Evolutionary conservation across 352 stramenopile genomes (phyloP).

Genomic region (Thalassiosira exigua): DNA sequence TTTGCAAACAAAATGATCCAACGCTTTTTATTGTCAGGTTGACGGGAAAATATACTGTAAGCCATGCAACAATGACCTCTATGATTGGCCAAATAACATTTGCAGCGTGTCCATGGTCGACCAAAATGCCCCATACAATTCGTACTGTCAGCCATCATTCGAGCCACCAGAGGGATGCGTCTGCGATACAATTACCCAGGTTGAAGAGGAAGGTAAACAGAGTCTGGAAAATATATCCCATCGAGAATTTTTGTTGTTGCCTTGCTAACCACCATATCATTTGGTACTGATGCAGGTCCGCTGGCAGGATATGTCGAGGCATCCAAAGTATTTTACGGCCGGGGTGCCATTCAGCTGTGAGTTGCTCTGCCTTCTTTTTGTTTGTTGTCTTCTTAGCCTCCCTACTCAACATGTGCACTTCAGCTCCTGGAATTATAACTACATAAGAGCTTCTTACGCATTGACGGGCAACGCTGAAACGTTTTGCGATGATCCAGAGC

Average conservation of each 20-base stretch:
- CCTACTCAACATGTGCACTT: neutral
- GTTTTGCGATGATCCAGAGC: slow-evolving; percentile 52
- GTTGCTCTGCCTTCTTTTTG: neutral
- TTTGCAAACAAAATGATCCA: slow-evolving; percentile 49
- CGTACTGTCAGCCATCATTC: slow-evolving; percentile 58
- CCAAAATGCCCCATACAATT: slow-evolving; percentile 47
- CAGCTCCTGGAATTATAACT: slow-evolving; percentile 58
- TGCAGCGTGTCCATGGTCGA: slow-evolving; percentile 36
- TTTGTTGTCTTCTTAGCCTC: neutral
- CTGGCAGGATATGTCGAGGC: slow-evolving; percentile 47
- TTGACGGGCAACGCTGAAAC: slow-evolving; percentile 47
- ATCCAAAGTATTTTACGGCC: slow-evolving; percentile 41
- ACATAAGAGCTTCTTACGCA: slow-evolving; percentile 42
- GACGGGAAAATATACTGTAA: slow-evolving; percentile 54
- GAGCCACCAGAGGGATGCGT: slow-evolving; percentile 52
- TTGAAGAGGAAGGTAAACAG: too few species aligned
- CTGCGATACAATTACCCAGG: slow-evolving; percentile 51
- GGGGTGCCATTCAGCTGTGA: slow-evolving; percentile 2
- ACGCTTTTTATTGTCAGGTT: slow-evolving; percentile 27
- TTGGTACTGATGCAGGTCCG: neutral
- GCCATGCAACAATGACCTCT: slow-evolving; percentile 45
- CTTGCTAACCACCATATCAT: too few species aligned
- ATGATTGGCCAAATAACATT: slow-evolving; percentile 52
- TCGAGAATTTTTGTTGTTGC: too few species aligned
- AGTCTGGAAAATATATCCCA: too few species aligned